Conservation (phyloP, 805 yeast genomes). For the Naumovozyma baii region DNA sequence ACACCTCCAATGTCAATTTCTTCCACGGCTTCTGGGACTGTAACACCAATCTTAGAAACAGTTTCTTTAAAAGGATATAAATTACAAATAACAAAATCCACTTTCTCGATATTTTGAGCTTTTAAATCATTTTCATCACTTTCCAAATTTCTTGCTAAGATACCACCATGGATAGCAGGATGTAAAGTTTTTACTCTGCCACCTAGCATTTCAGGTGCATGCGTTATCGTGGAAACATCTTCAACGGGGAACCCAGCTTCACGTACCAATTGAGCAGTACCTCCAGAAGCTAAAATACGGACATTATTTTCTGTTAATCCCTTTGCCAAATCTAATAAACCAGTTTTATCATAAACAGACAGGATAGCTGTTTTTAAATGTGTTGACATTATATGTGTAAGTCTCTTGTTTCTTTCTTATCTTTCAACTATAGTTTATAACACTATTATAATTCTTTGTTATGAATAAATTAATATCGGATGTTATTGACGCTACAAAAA, state of each 20-base stretch:
- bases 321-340: slow-evolving; percentile 89
- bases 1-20: slow-evolving; percentile 98
- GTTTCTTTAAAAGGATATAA: slow-evolving; percentile 98
- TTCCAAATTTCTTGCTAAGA: slow-evolving; percentile 86
- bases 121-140: slow-evolving; percentile 82
- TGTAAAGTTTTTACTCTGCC: slow-evolving; percentile 97
- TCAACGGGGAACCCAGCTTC: slow-evolving; percentile 98
- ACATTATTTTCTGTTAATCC: slow-evolving; percentile 84
- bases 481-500: too few relatives aligned
- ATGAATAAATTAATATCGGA: too few relatives aligned
- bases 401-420: too few relatives aligned
- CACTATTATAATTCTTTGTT: too few relatives aligned
- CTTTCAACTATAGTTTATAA: too few relatives aligned
- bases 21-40: slow-evolving; percentile 95
- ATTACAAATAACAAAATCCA: slow-evolving; percentile 95
- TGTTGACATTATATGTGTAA: slow-evolving; percentile 11
- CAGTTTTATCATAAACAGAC: slow-evolving; percentile 96
- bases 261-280: slow-evolving; percentile 87
- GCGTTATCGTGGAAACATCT: slow-evolving; percentile 89
- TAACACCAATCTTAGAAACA: slow-evolving; percentile 87
- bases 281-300: slow-evolving; percentile 92
- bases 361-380: slow-evolving; percentile 81
- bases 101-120: slow-evolving; percentile 87
- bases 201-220: slow-evolving; percentile 98
- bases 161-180: slow-evolving; percentile 98